These are phyloP conservation scores for Aspergillus sp. DNA, from an alignment of 2,329 filamentous ascomycete species.

Conservation along the genomic window DNA sequence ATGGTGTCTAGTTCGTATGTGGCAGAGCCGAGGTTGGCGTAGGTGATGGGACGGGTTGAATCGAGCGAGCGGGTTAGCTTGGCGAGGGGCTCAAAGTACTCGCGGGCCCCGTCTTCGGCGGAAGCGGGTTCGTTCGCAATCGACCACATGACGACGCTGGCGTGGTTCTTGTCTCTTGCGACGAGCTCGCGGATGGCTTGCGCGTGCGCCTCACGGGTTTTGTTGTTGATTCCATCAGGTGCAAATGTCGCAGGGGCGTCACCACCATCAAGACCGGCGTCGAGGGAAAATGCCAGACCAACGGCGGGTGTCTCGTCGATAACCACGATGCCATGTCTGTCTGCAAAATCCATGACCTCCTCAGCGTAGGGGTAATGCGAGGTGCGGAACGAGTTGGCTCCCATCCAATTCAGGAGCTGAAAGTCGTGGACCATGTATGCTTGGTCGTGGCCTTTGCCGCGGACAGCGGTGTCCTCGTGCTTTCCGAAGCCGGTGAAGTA, in stretches of 20 bases:
- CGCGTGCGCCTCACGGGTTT: constrained; percentile 9
- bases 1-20: constrained; percentile 10
- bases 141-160: constrained; percentile 21
- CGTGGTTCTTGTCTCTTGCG: constrained; percentile 21
- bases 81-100: constrained; percentile 21
- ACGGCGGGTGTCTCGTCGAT: constrained; percentile 24
- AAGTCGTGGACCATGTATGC: constrained; percentile 28
- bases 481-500: constrained; percentile 27
- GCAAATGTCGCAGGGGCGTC: not conserved
- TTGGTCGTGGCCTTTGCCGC: constrained; percentile 23
- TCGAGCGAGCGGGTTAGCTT: constrained; percentile 17
- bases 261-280: constrained; percentile 6
- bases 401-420: constrained; percentile 22
- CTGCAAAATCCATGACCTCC: constrained; percentile 23
- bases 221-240: not conserved
- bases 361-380: constrained; percentile 26
- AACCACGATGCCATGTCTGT: constrained; percentile 22
- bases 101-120: constrained; percentile 11
- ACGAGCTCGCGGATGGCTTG: constrained; percentile 19
- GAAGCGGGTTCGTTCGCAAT: constrained; percentile 21
- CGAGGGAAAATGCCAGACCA: constrained; percentile 14
- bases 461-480: constrained; percentile 22
- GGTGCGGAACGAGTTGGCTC: constrained; percentile 27
- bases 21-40: constrained; percentile 14
- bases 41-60: constrained; percentile 19